Conservation (phyloP, 2,329 filamentous ascomycete genomes). For the Cladorrhinum sp. region DNA sequence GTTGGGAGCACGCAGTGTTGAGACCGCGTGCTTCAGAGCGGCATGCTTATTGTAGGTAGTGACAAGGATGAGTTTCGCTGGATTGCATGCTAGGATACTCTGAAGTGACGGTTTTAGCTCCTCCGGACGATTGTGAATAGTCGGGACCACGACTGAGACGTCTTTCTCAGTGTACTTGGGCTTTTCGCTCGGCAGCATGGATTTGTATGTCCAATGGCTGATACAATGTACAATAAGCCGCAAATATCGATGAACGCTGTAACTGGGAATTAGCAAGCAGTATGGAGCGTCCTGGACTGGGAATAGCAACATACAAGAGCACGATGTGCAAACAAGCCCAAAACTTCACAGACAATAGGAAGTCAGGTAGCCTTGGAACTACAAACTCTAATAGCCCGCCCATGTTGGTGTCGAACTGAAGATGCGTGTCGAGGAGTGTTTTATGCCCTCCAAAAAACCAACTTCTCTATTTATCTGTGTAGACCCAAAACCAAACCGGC, state of each 20-base stretch:
- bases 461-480: neutral
- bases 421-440: neutral
- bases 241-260: conserved; percentile 81
- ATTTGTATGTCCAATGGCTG: conserved; percentile 83
- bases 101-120: conserved; percentile 78
- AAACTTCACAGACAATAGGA: conserved; percentile 44
- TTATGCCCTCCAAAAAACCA: neutral
- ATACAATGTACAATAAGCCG: conserved; percentile 81
- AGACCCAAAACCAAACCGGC: neutral
- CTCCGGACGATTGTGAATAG: conserved; percentile 81
- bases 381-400: conserved; percentile 26
- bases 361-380: conserved; percentile 31
- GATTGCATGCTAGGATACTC: conserved; percentile 69
- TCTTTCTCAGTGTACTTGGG: conserved; percentile 77
- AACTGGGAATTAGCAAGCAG: conserved; percentile 18
- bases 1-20: conserved; percentile 44
- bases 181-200: conserved; percentile 69
- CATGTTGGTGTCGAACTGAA: conserved; percentile 21
- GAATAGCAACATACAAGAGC: conserved; percentile 42
- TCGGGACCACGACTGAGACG: conserved; percentile 92
- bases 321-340: conserved; percentile 40
- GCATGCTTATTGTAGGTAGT: conserved; percentile 78
- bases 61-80: conserved; percentile 75
- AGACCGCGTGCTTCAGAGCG: conserved; percentile 64
- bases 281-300: neutral